Conservation (phyloP, 1,284 basidiomycete species). For the Anthracocystis setariae region DNA sequence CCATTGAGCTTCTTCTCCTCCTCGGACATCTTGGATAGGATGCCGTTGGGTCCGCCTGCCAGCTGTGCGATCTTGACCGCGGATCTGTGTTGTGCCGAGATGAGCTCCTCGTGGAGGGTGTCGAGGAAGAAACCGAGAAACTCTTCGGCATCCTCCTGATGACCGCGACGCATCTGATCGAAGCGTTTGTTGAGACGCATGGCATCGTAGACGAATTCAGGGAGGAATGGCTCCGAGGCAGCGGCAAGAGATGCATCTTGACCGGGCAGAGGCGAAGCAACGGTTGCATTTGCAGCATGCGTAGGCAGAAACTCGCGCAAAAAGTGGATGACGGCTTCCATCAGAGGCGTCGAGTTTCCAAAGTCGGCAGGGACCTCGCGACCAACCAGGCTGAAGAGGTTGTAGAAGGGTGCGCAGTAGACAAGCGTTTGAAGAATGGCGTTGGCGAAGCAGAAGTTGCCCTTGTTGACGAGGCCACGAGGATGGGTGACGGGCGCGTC, state of each 20-base stretch:
- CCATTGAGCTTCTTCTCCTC: slow-evolving; percentile 49
- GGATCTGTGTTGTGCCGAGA: slow-evolving; percentile 73
- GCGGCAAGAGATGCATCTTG: slow-evolving; percentile 29
- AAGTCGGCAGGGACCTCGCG: slow-evolving; percentile 71
- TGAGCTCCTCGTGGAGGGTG: slow-evolving; percentile 90
- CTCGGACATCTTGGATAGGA: slow-evolving; percentile 38
- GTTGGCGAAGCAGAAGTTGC: slow-evolving; percentile 98
- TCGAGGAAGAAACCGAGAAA: slow-evolving; percentile 98
- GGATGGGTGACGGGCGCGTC: slow-evolving; percentile 73
- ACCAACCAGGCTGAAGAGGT: slow-evolving; percentile 79
- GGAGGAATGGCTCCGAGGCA: slow-evolving; percentile 76
- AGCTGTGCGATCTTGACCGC: slow-evolving; percentile 64
- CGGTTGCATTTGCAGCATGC: slow-evolving; percentile 34
- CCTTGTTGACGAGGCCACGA: slow-evolving; percentile 89
- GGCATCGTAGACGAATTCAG: slow-evolving; percentile 91
- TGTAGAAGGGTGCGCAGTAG: slow-evolving; percentile 86
- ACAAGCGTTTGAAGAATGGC: slow-evolving; percentile 89
- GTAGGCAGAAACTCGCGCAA: slow-evolving; percentile 77
- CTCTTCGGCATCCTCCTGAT: slow-evolving; percentile 98
- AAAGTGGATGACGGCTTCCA: slow-evolving; percentile 84
- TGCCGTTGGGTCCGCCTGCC: slow-evolving; percentile 50
- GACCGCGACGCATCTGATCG: slow-evolving; percentile 90
- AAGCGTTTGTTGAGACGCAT: slow-evolving; percentile 94
- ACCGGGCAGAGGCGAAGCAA: slow-evolving; percentile 10
- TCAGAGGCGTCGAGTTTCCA: slow-evolving; percentile 76